Conservation (phyloP, 2,329 filamentous ascomycete species). For the Dothiorella sarmentorum region DNA sequence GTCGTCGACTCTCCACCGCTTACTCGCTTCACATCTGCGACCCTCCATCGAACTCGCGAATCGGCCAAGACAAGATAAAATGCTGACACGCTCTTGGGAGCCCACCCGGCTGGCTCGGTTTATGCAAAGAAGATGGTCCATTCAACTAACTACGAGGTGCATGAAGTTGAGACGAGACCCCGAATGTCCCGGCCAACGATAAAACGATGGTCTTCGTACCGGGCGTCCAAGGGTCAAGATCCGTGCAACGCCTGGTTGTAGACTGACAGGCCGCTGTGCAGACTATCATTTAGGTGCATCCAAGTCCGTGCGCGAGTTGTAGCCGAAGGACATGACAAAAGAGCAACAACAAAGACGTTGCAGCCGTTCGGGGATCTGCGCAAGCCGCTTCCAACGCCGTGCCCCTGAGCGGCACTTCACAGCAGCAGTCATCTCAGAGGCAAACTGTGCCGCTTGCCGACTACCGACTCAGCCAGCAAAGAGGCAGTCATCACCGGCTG, state of each 20-base stretch:
- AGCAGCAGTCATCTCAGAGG: background rate
- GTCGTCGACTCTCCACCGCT: background rate
- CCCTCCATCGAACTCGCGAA: background rate
- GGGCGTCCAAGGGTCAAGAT: too few species aligned
- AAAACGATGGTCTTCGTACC: background rate
- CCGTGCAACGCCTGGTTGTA: background rate
- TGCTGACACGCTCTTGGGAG: background rate
- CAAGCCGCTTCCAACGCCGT: background rate
- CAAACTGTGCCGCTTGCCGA: constrained; percentile 1
- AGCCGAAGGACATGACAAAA: too few species aligned
- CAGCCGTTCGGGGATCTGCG: background rate
- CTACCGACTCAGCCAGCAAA: background rate
- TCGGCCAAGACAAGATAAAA: background rate
- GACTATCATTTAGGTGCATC: too few species aligned
- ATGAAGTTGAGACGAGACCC: background rate
- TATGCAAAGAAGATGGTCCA: background rate
- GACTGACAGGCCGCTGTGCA: too few species aligned
- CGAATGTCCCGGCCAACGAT: too few species aligned
- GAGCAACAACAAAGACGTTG: too few species aligned
- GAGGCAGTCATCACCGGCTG: background rate
- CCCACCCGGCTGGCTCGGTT: background rate
- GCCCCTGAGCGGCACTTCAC: background rate
- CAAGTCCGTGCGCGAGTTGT: too few species aligned
- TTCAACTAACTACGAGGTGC: background rate
- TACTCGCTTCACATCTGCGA: background rate